Evolutionary conservation across 2,329 filamentous ascomycete species (phyloP).

Genomic region (Colletotrichum filicis): DNA sequence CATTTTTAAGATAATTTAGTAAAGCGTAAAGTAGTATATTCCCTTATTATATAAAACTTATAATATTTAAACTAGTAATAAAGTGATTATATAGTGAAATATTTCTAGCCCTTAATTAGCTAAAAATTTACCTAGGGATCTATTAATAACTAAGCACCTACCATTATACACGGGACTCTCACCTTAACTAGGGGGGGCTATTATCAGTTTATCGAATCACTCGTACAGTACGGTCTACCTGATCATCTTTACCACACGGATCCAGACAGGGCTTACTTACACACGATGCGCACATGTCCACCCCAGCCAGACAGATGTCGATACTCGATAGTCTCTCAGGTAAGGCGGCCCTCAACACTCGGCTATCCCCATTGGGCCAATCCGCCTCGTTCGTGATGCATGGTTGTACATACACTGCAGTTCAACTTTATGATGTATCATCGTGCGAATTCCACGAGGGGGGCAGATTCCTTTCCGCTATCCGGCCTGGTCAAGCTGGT

Average conservation of each 20-base stretch:
- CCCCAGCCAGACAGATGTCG: not conserved
- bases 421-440: constrained; percentile 18
- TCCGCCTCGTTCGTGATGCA: constrained; percentile 4
- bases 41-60: no score
- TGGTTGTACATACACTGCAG: constrained; percentile 1
- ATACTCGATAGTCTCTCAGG: constrained; percentile 15
- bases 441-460: constrained; percentile 17
- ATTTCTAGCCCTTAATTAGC: no score
- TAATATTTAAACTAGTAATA: no score
- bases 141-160: no score
- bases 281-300: not conserved
- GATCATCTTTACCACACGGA: not conserved
- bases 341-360: constrained; percentile 21
- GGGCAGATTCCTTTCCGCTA: constrained; percentile 29
- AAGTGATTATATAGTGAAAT: no score
- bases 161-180: no score
- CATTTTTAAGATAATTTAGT: no score
- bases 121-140: no score
- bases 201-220: no score
- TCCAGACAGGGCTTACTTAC: constrained; percentile 10
- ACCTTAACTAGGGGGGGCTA: no score
- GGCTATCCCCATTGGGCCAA: constrained; percentile 22
- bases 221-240: not conserved
- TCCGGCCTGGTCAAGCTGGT: constrained; percentile 7
- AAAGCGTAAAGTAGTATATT: no score